Evolutionary conservation across 2,329 filamentous ascomycete genomes (phyloP).

Genomic region (Diaporthe longicolla): DNA sequence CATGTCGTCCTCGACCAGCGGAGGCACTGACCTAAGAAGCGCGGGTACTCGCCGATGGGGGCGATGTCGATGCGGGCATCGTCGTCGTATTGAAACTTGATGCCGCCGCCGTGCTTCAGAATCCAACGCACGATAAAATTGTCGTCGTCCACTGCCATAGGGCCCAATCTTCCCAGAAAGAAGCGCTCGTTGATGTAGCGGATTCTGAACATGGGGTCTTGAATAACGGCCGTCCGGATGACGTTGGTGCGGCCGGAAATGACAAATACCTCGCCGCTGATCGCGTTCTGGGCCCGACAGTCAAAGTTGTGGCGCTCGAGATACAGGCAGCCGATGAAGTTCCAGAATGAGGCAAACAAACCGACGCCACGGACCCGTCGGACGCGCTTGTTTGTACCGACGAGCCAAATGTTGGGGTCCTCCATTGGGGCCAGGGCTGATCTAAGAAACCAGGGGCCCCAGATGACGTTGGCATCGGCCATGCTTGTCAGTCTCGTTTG

Average conservation of each 20-base stretch:
- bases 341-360: not conserved
- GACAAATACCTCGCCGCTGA: constrained; percentile 11
- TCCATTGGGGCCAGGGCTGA: constrained; percentile 2
- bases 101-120: not conserved
- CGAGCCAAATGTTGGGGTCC: not conserved
- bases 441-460: not conserved
- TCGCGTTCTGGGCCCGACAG: not conserved
- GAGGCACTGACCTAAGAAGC: not conserved
- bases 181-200: not conserved
- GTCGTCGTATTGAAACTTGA: constrained; percentile 6
- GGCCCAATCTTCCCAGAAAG: not conserved
- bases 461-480: not conserved
- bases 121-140: not conserved
- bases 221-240: not conserved
- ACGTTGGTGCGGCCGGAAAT: constrained; percentile 1
- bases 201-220: not conserved
- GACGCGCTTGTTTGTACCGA: constrained; percentile 5
- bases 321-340: constrained; percentile 3
- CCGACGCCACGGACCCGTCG: not conserved
- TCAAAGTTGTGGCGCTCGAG: constrained; percentile 16
- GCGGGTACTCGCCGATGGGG: not conserved
- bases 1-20: constrained; percentile 3
- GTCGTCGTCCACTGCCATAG: not conserved
- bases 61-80: not conserved
- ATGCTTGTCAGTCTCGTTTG: not conserved